Conservation (phyloP, 73 alveolate species). For the Paramecium primaurelia region DNA sequence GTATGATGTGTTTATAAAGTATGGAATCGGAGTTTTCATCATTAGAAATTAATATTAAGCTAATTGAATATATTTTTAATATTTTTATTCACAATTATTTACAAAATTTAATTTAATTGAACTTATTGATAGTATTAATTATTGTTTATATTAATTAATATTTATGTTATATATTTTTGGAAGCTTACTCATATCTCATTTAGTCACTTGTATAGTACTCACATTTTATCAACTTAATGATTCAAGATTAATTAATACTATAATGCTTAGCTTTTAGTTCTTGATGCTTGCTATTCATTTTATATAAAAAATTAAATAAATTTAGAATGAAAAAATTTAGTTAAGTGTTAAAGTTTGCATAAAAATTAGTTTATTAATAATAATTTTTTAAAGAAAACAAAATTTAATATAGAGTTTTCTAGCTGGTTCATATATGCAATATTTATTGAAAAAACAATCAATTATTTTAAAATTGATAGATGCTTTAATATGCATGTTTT, state of each 20-base stretch:
- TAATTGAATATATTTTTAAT: background rate
- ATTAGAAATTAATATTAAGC: background rate
- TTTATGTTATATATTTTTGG: conserved; percentile 31
- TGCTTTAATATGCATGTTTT: background rate
- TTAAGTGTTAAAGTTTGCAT: background rate
- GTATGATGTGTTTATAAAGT: background rate
- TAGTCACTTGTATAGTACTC: background rate
- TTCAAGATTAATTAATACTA: background rate
- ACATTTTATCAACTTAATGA: conserved; percentile 5
- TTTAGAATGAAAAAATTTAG: background rate
- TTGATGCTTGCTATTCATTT: conserved; percentile 3
- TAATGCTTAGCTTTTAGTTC: background rate
- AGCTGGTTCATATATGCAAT: conserved; percentile 39
- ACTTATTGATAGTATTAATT: background rate
- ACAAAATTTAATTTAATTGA: background rate
- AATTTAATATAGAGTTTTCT: background rate
- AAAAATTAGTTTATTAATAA: background rate
- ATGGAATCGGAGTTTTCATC: too few species aligned
- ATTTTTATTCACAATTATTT: background rate
- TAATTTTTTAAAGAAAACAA: background rate
- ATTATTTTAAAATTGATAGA: background rate
- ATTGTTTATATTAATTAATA: background rate
- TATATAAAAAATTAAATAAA: background rate
- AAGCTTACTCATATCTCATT: conserved; percentile 1
- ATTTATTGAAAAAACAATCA: background rate